A percentile compares a stretch with the other conserved stretches of the same genome.
Conservation (phyloP, 352 stramenopile species). For the Pythium pyrilobum region DNA sequence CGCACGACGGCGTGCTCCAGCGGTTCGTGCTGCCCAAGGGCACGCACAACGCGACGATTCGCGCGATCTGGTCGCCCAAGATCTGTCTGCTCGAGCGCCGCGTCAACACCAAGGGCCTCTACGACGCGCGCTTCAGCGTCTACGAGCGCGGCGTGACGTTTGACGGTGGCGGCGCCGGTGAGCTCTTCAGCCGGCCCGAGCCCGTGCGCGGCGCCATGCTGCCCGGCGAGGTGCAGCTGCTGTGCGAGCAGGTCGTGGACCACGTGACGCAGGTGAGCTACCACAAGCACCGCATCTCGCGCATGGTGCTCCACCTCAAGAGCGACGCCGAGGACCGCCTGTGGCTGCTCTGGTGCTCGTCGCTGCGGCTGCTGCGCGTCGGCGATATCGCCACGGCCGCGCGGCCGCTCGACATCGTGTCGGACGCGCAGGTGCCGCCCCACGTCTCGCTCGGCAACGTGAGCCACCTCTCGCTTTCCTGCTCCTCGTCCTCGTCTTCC, state of each 20-base stretch:
- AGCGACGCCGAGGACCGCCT: conserved; percentile 90
- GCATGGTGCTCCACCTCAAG: conserved; percentile 96
- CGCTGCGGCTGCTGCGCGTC: conserved; percentile 68
- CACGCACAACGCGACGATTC: conserved; percentile 84
- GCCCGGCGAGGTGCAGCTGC: conserved; percentile 82
- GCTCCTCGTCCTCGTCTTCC: too few species aligned
- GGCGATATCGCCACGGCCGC: conserved; percentile 14
- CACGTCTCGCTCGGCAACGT: conserved; percentile 35
- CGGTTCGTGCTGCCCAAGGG: conserved; percentile 93
- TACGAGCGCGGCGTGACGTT: conserved; percentile 95
- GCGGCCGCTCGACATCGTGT: conserved; percentile 49
- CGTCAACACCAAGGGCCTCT: conserved; percentile 86
- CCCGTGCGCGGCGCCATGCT: conserved; percentile 90
- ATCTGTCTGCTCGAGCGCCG: conserved; percentile 92
- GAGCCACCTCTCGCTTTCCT: conserved; percentile 6
- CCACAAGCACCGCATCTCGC: conserved; percentile 87
- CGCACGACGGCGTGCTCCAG: conserved; percentile 92
- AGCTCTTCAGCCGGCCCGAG: conserved; percentile 79
- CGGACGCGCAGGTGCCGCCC: conserved; percentile 55
- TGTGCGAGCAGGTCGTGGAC: conserved; percentile 91
- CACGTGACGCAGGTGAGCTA: conserved; percentile 92
- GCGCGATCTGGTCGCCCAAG: conserved; percentile 94
- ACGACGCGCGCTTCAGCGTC: conserved; percentile 89
- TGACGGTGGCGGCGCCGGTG: conserved; percentile 71
- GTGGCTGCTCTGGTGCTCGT: conserved; percentile 94